Percentiles rank a stretch among this genome's conserved stretches.
Evolutionary conservation across 768 basidiomycete species (phyloP).

Genomic region (Lentinus tigrinus): DNA sequence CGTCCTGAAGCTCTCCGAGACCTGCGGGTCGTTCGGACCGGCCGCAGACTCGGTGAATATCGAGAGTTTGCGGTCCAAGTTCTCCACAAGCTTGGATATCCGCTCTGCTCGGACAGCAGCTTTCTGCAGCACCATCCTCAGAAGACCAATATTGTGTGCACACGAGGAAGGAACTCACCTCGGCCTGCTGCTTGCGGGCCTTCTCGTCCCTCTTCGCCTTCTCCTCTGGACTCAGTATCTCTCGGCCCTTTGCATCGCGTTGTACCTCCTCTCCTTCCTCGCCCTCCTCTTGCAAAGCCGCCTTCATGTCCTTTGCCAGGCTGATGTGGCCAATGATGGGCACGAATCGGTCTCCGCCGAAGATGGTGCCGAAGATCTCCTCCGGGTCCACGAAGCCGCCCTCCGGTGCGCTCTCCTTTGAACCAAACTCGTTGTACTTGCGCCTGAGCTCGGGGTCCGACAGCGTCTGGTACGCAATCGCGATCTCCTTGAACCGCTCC

Average conservation of each 20-base stretch:
- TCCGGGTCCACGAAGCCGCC: slow-evolving; percentile 89
- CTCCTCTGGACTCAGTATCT: slow-evolving; percentile 39
- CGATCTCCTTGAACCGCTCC: slow-evolving; percentile 88
- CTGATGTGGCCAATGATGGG: slow-evolving; percentile 90
- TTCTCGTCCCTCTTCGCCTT: slow-evolving; percentile 60
- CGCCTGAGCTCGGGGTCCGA: slow-evolving; percentile 72
- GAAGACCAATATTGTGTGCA: background rate
- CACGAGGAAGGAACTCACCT: slow-evolving; percentile 45
- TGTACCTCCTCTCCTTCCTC: slow-evolving; percentile 37
- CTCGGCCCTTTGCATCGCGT: slow-evolving; percentile 51
- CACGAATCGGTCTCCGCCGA: slow-evolving; percentile 83
- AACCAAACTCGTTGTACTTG: slow-evolving; percentile 91
- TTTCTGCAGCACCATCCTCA: slow-evolving; percentile 52
- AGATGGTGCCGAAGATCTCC: slow-evolving; percentile 68
- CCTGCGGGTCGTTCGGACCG: slow-evolving; percentile 66
- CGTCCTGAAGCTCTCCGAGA: slow-evolving; percentile 68
- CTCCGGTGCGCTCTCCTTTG: slow-evolving; percentile 78
- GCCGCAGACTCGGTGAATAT: slow-evolving; percentile 86
- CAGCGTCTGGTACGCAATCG: slow-evolving; percentile 85
- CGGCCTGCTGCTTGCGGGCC: slow-evolving; percentile 60
- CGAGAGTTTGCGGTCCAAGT: slow-evolving; percentile 76
- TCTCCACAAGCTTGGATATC: slow-evolving; percentile 72
- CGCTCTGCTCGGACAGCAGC: slow-evolving; percentile 76
- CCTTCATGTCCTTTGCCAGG: slow-evolving; percentile 89
- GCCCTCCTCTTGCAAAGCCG: slow-evolving; percentile 76